phyloP scores from a whole-genome alignment of 2,329 filamentous ascomycete species.

The Trichoderma atrobrunneum region DNA sequence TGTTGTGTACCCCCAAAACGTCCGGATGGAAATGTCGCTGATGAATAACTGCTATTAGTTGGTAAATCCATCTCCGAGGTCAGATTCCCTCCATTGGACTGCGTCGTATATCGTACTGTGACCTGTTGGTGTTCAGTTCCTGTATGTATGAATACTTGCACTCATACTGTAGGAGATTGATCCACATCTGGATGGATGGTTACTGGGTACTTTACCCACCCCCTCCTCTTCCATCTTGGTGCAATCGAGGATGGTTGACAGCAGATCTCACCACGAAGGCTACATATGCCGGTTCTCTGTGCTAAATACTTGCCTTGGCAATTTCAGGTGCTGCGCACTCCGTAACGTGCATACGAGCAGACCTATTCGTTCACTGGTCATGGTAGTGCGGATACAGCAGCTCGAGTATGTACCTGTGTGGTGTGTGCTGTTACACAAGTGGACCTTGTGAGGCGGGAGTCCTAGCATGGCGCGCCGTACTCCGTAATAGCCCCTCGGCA shows the following conservation, averaged over 20 bases:
- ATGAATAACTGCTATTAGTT: constrained; percentile 8
- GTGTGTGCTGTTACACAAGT: constrained; percentile 14
- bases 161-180: not conserved
- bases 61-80: not conserved
- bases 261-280: constrained; percentile 18
- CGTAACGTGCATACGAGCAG: not conserved
- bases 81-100: not conserved
- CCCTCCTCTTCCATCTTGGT: not conserved
- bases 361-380: not conserved
- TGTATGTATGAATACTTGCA: not conserved
- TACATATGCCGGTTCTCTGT: not conserved
- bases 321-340: not conserved
- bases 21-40: not conserved
- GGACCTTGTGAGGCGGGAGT: constrained; percentile 25
- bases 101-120: not conserved
- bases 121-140: not conserved
- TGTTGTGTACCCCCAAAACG: not conserved
- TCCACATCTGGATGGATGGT: not conserved
- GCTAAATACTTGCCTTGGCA: not conserved
- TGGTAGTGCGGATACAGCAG: not conserved
- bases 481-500: constrained; percentile 24
- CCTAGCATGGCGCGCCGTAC: constrained; percentile 22
- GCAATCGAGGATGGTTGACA: constrained; percentile 9
- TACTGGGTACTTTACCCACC: not conserved
- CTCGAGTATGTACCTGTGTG: not conserved